Base-by-base conservation (phyloP, 768 basidiomycete genomes). In the Gautieria morchelliformis region DNA sequence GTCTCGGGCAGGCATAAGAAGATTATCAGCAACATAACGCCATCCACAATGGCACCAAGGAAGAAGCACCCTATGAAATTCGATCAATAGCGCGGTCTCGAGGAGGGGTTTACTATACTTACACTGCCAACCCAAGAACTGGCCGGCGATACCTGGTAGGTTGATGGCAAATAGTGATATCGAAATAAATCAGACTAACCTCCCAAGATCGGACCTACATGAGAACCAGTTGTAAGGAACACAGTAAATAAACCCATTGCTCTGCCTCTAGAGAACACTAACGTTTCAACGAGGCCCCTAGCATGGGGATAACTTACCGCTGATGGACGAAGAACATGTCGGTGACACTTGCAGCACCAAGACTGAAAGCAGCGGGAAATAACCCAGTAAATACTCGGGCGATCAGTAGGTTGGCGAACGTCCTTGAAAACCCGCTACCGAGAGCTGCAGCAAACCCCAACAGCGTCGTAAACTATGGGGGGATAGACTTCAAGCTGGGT, bases 241-340 rank as follows among this genome's bases (percentile, higher is more conserved):
- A 75, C 63, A 4, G 74, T 74, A 57, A 73, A 75, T 6, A 74
- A 53, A 8, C 73, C 75, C 74, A 76, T 74, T 0, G 74, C 72
- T 54, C 70, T 73, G 37, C 75, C 75, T 63, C 75, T 53, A 32
- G 3, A 35, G 14, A 22, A 11, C 5, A 6, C 14, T 2, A 32
- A 8, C 22, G 19, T 40, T 2, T 17, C 15, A 24, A 14, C 15
- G 3, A 53, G 14, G 19, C 4, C 9, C 20, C 6, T 42, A 19
- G 20, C 22, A 19, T 35, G 33, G 12, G 20, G 9, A 8, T 37
- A 8, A 20, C 52, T 49, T 22, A 58, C 56, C 56, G 66, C 60
- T 73, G 68, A 53, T 72, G 71, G 46, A 62, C 58, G 52, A 69
- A 72, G 55, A 70, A 72, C 10, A 73, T 41, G 60, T 73, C 71